A percentile compares a stretch with the other conserved stretches of the same genome.
Evolutionary conservation across 805 yeast genomes (phyloP).

Genomic region (Cyberlindnera sargentensis): DNA sequence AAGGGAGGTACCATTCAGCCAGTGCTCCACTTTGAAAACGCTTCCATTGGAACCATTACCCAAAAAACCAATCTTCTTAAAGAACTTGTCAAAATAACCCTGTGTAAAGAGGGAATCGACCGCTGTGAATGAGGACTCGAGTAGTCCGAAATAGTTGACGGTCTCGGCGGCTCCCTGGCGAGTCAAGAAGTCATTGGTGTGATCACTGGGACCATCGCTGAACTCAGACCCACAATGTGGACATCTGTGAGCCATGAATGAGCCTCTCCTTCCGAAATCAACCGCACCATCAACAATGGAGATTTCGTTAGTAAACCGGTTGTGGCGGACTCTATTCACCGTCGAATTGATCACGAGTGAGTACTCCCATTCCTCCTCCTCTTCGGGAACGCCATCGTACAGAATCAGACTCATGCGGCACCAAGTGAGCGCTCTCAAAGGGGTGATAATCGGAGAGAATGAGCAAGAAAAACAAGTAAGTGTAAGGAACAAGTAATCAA

Average conservation of each 20-base stretch:
- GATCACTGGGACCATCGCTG: background rate
- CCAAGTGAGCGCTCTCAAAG: no score
- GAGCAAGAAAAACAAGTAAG: no score
- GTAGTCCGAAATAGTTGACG: slow-evolving; percentile 17
- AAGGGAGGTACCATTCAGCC: slow-evolving; percentile 59
- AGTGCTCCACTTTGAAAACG: slow-evolving; percentile 78
- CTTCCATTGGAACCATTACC: slow-evolving; percentile 86
- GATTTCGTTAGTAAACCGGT: slow-evolving; percentile 11
- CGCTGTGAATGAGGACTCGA: slow-evolving; percentile 20
- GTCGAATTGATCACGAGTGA: slow-evolving; percentile 13
- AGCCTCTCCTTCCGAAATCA: background rate
- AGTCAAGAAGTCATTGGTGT: background rate
- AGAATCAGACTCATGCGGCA: slow-evolving; percentile 11
- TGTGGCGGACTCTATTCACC: slow-evolving; percentile 8
- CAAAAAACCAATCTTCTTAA: slow-evolving; percentile 48
- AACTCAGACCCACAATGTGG: slow-evolving; percentile 13
- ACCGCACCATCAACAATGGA: slow-evolving; percentile 4
- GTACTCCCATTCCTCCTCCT: slow-evolving; percentile 9
- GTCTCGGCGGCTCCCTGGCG: background rate
- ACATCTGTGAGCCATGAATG: slow-evolving; percentile 2
- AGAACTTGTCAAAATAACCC: slow-evolving; percentile 74
- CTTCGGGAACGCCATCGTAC: background rate
- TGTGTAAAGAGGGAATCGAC: slow-evolving; percentile 56
- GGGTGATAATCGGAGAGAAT: no score
- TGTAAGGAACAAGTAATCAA: no score